Conservation (phyloP, 2,329 filamentous ascomycete species). For the Apiospora kogelbergensis region DNA sequence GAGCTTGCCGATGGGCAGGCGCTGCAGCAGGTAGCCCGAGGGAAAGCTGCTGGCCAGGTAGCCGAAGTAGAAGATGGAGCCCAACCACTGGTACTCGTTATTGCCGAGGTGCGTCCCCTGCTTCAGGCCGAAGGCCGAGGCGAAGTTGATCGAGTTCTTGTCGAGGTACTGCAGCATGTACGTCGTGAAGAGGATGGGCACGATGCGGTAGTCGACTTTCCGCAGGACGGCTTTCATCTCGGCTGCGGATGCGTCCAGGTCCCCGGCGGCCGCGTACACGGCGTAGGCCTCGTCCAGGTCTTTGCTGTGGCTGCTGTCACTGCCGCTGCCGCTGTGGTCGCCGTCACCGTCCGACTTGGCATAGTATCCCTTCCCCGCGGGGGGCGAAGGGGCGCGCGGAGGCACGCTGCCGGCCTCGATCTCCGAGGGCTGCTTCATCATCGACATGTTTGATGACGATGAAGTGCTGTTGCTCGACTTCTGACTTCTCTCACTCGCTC, state of each 20-base stretch:
- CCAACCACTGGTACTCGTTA: conserved; percentile 52
- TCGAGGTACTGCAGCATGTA: conserved; percentile 36
- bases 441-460: not conserved
- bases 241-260: conserved; percentile 23
- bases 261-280: conserved; percentile 26
- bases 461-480: not conserved
- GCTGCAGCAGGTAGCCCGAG: conserved; percentile 45
- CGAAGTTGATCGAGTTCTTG: conserved; percentile 50
- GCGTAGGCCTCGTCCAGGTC: conserved; percentile 34
- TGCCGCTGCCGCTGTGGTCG: not conserved
- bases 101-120: conserved; percentile 46
- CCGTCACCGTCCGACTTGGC: not conserved
- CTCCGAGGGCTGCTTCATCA: not conserved
- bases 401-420: not conserved
- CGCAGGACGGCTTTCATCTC: conserved; percentile 30
- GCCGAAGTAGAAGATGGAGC: conserved; percentile 53
- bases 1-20: conserved; percentile 48
- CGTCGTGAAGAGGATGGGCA: conserved; percentile 31
- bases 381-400: not conserved
- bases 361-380: not conserved
- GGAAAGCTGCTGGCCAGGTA: conserved; percentile 47
- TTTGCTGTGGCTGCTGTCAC: conserved; percentile 17
- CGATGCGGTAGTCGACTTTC: conserved; percentile 31
- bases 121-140: conserved; percentile 47
- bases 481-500: not conserved